Evolutionary conservation across 2,329 filamentous ascomycete species (phyloP).

Genomic region (Aphanocladium album): DNA sequence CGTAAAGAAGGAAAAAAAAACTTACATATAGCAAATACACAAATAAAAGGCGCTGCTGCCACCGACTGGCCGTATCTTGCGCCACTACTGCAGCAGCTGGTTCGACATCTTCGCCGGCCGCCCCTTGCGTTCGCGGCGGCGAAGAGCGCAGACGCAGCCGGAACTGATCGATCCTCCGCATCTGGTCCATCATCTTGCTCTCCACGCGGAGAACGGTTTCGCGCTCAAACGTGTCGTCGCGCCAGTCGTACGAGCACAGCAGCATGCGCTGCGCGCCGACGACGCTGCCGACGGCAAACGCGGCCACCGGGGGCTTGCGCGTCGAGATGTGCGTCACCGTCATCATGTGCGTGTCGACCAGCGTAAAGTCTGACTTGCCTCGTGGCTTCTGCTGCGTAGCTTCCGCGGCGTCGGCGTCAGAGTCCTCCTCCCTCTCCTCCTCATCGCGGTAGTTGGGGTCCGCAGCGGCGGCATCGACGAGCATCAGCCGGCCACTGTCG

Average conservation of each 20-base stretch:
- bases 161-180: slow-evolving; percentile 26
- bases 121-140: neutral
- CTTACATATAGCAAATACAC: neutral
- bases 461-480: neutral
- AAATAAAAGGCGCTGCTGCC: neutral
- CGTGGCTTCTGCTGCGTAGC: neutral
- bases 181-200: slow-evolving; percentile 29
- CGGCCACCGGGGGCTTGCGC: slow-evolving; percentile 28
- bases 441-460: neutral
- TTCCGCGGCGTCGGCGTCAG: neutral
- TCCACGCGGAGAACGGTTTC: slow-evolving; percentile 39
- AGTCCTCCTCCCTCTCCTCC: neutral
- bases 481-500: slow-evolving; percentile 7
- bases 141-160: slow-evolving; percentile 19
- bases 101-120: neutral
- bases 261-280: slow-evolving; percentile 42
- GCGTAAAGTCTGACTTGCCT: slow-evolving; percentile 24
- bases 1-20: no score
- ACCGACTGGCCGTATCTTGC: neutral
- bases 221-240: slow-evolving; percentile 9
- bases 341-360: slow-evolving; percentile 38
- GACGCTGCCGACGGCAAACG: slow-evolving; percentile 39
- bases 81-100: neutral
- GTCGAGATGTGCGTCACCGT: slow-evolving; percentile 34
- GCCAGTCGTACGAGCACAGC: slow-evolving; percentile 41